A percentile compares a stretch with the other conserved stretches of the same genome.
Conservation (phyloP, 2,329 filamentous ascomycete genomes). For the Aspergillus oerlinghausenensis region DNA sequence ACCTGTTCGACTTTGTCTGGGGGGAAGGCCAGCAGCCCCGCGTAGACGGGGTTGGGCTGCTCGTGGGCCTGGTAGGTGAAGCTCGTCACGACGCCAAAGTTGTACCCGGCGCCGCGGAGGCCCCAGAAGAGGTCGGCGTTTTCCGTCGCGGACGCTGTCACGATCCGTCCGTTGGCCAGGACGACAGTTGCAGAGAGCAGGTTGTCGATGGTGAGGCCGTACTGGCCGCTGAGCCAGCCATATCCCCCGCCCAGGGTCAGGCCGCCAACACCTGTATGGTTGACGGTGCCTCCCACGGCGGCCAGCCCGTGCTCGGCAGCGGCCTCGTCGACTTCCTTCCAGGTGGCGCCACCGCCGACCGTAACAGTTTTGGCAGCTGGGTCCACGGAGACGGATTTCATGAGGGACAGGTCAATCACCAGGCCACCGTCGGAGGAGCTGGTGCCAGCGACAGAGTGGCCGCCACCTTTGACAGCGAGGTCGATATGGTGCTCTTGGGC, state of each 20-base stretch:
- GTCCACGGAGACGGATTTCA: conserved; percentile 51
- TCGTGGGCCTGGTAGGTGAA: conserved; percentile 39
- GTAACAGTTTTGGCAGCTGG: conserved; percentile 42
- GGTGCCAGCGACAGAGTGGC: conserved; percentile 50
- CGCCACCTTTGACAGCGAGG: conserved; percentile 27
- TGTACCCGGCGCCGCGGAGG: conserved; percentile 42
- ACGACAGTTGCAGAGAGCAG: conserved; percentile 39
- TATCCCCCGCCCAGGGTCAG: conserved; percentile 57
- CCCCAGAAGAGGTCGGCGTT: conserved; percentile 50
- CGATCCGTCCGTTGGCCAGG: conserved; percentile 37
- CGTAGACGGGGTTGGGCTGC: conserved; percentile 29
- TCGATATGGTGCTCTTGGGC: conserved; percentile 33
- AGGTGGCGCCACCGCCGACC: conserved; percentile 51
- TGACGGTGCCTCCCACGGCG: conserved; percentile 59
- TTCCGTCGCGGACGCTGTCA: conserved; percentile 38
- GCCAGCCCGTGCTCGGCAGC: conserved; percentile 51
- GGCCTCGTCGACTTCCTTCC: conserved; percentile 53
- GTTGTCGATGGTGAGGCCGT: conserved; percentile 54
- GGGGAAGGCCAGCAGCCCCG: conserved; percentile 27
- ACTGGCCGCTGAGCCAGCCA: conserved; percentile 51
- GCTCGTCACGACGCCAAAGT: conserved; percentile 44
- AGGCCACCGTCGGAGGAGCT: conserved; percentile 53
- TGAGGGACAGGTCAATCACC: conserved; percentile 53
- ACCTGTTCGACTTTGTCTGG: conserved; percentile 22
- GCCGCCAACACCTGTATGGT: conserved; percentile 59